Percentiles rank a stretch among this genome's conserved stretches.
Conservation (phyloP, 208 protist genomes). For the Leishmania guyanensis region DNA sequence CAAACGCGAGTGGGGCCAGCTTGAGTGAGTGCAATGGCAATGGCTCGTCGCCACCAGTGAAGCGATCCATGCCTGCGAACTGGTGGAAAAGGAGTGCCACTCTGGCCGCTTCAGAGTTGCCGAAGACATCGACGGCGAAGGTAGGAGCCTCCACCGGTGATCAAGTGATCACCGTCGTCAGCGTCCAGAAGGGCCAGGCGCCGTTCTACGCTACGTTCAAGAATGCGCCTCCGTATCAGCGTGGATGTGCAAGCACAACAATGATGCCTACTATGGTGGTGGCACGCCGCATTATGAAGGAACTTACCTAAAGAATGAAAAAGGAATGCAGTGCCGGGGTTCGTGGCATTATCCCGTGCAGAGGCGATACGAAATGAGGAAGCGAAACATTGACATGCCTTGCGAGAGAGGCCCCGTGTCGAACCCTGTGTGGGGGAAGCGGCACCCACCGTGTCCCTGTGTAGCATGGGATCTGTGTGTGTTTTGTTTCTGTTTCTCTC, state of each 20-base stretch:
- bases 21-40: not conserved
- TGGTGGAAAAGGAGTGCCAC: conserved; percentile 60
- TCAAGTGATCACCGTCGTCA: conserved; percentile 68
- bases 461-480: not conserved
- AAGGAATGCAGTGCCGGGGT: not conserved
- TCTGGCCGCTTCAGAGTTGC: conserved; percentile 11
- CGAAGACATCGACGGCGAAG: not conserved
- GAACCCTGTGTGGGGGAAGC: not conserved
- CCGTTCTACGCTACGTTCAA: conserved; percentile 74
- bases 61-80: conserved; percentile 54
- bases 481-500: not conserved
- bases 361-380: not conserved
- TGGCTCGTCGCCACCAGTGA: not conserved
- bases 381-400: not conserved
- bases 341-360: not conserved
- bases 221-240: conserved; percentile 65
- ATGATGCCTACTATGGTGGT: conserved; percentile 55
- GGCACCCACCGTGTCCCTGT: not conserved
- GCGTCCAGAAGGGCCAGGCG: conserved; percentile 61
- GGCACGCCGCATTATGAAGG: conserved; percentile 50
- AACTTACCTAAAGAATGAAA: conserved; percentile 27
- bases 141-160: not conserved
- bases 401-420: not conserved
- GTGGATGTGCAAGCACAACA: conserved; percentile 78
- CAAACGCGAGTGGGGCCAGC: not conserved